phyloP scores from a whole-genome alignment of 1,139 yeast genomes.

The Arxiozyma bovina region DNA sequence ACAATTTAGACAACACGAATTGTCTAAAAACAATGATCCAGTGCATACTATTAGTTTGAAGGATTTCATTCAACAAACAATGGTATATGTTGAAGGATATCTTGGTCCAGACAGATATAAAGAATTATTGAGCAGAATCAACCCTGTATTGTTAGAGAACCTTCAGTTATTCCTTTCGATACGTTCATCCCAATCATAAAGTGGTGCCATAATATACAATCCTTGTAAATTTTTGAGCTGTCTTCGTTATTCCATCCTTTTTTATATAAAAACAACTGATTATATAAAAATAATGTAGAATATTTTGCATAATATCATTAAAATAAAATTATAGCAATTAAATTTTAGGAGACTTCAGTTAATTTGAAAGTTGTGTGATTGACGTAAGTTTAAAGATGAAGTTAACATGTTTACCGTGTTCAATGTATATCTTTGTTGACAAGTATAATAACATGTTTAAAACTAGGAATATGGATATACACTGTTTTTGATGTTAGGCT shows the following conservation, averaged over 20 bases:
- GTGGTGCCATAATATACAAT: too few species aligned
- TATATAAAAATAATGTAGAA: not conserved
- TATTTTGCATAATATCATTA: not conserved
- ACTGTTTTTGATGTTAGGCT: too few species aligned
- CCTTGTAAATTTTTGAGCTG: not conserved
- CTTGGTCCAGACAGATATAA: slow-evolving; percentile 29
- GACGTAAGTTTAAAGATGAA: not conserved
- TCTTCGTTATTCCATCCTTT: not conserved
- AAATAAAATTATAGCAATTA: too few species aligned
- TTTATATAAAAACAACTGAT: too few species aligned
- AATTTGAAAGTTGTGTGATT: too few species aligned
- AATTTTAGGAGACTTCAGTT: too few species aligned
- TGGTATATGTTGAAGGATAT: slow-evolving; percentile 26
- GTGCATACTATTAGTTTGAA: slow-evolving; percentile 48
- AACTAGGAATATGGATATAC: not conserved
- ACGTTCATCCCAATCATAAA: slow-evolving; percentile 5
- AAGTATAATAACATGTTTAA: too few species aligned
- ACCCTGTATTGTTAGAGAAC: slow-evolving; percentile 29
- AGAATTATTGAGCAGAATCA: slow-evolving; percentile 20
- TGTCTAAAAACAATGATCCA: slow-evolving; percentile 46
- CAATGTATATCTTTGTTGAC: too few species aligned
- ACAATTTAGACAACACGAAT: slow-evolving; percentile 42
- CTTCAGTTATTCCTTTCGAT: slow-evolving; percentile 28
- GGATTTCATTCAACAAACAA: slow-evolving; percentile 28
- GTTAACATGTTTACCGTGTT: not conserved